A percentile compares a stretch with the other conserved stretches of the same genome.
Evolutionary conservation across 179 eudicot species (phyloP).

Genomic region (Pouteria campechiana): DNA sequence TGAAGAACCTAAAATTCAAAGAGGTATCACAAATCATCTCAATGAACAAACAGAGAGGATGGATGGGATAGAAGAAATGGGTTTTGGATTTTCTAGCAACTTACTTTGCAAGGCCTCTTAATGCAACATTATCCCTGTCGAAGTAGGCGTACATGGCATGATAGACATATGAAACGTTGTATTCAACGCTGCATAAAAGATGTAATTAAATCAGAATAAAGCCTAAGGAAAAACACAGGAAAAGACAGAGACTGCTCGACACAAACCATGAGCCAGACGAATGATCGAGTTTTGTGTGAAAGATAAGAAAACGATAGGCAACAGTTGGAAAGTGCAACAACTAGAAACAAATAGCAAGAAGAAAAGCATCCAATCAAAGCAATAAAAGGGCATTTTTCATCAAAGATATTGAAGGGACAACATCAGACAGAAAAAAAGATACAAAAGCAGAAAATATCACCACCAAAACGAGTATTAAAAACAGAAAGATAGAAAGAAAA

Average conservation of each 20-base stretch:
- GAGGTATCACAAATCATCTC: background rate
- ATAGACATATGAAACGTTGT: slow-evolving; percentile 90
- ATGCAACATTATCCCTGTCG: slow-evolving; percentile 88
- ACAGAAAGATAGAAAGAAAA: too few relatives aligned
- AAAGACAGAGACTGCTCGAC: background rate
- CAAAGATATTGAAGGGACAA: too few relatives aligned
- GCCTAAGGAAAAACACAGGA: background rate
- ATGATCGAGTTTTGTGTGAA: too few relatives aligned
- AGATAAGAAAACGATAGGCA: too few relatives aligned
- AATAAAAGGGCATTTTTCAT: too few relatives aligned
- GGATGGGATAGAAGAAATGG: background rate
- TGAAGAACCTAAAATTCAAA: slow-evolving; percentile 45
- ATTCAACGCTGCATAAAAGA: slow-evolving; percentile 66
- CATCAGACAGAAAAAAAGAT: slow-evolving; percentile 2
- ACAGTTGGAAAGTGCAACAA: too few relatives aligned
- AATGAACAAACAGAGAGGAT: background rate
- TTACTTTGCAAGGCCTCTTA: slow-evolving; percentile 92
- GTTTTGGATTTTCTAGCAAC: background rate
- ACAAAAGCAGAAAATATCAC: background rate
- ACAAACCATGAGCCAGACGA: background rate
- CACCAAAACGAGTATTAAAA: too few relatives aligned
- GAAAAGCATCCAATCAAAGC: too few relatives aligned
- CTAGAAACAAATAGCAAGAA: too few relatives aligned
- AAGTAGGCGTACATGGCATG: slow-evolving; percentile 94
- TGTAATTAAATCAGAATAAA: background rate